A percentile compares a stretch with the other conserved stretches of the same genome.
These are phyloP conservation scores for Fusarium nygamai DNA, from an alignment of 2,329 filamentous ascomycete species.

Conservation along the genomic window DNA sequence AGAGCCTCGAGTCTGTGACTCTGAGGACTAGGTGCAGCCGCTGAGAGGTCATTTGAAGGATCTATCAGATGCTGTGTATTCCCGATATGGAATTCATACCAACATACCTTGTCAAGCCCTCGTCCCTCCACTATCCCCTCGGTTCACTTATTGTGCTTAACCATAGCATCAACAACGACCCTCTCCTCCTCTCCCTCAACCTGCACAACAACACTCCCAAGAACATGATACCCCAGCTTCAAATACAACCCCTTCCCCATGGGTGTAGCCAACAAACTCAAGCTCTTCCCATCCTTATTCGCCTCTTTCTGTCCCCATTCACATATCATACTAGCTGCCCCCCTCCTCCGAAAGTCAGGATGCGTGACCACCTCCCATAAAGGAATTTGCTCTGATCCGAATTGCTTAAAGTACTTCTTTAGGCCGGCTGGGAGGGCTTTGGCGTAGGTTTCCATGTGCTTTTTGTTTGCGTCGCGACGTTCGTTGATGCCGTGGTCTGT, in stretches of 20 bases:
- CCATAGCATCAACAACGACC: neutral
- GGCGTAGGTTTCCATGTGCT: neutral
- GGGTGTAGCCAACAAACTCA: neutral
- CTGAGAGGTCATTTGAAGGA: neutral
- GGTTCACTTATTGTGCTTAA: neutral
- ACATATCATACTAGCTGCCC: conserved; percentile 4
- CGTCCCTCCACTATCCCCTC: fast-evolving
- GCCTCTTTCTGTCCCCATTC: conserved; percentile 5
- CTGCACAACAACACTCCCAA: neutral
- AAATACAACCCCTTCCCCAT: neutral
- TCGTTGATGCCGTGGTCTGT: conserved; percentile 10
- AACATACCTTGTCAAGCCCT: neutral
- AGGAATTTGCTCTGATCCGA: neutral
- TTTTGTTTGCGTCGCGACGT: neutral
- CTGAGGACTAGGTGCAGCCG: too few relatives aligned
- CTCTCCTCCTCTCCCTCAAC: conserved; percentile 2
- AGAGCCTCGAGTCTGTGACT: neutral
- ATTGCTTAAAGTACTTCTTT: neutral
- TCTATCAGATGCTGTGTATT: neutral
- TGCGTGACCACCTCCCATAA: neutral
- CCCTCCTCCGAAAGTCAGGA: neutral
- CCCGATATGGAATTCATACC: fast-evolving
- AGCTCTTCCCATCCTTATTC: neutral
- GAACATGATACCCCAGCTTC: neutral
- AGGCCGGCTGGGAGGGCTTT: neutral